phyloP scores from a whole-genome alignment of 495 filamentous ascomycete species.

The Corynascus novoguineensis region DNA sequence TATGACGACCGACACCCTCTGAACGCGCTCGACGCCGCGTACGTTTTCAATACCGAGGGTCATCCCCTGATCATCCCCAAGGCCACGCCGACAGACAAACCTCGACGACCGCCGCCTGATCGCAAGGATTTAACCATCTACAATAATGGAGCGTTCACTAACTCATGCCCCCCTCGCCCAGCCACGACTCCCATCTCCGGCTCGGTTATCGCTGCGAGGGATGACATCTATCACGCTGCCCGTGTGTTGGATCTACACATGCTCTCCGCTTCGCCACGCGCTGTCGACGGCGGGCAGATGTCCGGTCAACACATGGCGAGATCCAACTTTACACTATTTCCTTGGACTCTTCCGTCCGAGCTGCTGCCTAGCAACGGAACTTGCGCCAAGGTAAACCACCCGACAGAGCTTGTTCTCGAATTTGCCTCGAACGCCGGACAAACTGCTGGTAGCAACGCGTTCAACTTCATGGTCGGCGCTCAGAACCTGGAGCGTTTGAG shows the following conservation, averaged over 20 bases:
- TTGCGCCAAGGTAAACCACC: conserved; percentile 49
- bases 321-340: conserved; percentile 70
- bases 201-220: conserved; percentile 73
- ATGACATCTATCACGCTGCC: conserved; percentile 89
- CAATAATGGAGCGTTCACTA: conserved; percentile 37
- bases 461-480: conserved; percentile 51
- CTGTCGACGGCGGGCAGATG: conserved; percentile 16
- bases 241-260: conserved; percentile 76
- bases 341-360: conserved; percentile 78
- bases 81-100: conserved; percentile 12
- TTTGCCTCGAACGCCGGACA: conserved; percentile 66
- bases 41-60: conserved; percentile 93
- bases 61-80: conserved; percentile 85
- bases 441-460: conserved; percentile 46
- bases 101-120: conserved; percentile 15
- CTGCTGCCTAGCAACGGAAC: conserved; percentile 68
- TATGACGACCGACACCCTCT: conserved; percentile 82
- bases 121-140: conserved; percentile 25
- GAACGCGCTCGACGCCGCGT: conserved; percentile 76
- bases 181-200: conserved; percentile 56
- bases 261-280: conserved; percentile 42
- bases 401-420: conserved; percentile 66
- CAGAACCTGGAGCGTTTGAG: conserved; percentile 44
- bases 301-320: conserved; percentile 38
- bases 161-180: conserved; percentile 59